These are phyloP conservation scores for Pyricularia sp. DNA, from an alignment of 2,329 filamentous ascomycete genomes.

Conservation along the genomic window DNA sequence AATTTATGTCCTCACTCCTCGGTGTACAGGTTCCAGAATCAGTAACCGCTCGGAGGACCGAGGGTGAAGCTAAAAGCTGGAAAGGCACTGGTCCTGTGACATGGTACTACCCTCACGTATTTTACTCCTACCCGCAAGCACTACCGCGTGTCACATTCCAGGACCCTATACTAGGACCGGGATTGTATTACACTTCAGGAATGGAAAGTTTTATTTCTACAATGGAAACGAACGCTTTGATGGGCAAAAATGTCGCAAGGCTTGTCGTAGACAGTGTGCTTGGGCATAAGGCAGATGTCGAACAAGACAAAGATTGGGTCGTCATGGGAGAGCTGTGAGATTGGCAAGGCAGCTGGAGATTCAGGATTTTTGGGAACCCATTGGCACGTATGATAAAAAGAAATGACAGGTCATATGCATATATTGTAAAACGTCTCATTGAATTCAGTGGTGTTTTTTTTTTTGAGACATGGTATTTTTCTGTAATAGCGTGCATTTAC, in stretches of 20 bases:
- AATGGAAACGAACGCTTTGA: conserved; percentile 92
- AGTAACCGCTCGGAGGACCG: conserved; percentile 20
- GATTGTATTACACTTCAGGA: conserved; percentile 61
- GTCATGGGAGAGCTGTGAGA: conserved; percentile 2
- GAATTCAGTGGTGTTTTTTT: background rate
- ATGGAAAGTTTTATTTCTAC: conserved; percentile 94
- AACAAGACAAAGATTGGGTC: background rate
- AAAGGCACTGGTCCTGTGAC: conserved; percentile 42
- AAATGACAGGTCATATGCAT: background rate
- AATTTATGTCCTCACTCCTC: conserved; percentile 44
- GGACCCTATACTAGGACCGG: conserved; percentile 57
- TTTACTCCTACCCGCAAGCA: conserved; percentile 78
- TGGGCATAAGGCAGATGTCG: background rate
- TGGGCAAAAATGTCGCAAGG: conserved; percentile 77
- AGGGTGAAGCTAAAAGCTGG: conserved; percentile 21
- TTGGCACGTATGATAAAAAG: background rate
- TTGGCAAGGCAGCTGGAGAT: background rate
- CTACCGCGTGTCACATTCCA: conserved; percentile 84
- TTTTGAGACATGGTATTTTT: too few species aligned
- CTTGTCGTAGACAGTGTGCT: conserved; percentile 51
- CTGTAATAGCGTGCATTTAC: too few species aligned
- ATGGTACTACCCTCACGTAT: conserved; percentile 70
- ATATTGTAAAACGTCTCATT: background rate
- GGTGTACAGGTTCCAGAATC: conserved; percentile 35
- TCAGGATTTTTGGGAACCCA: background rate